These are phyloP conservation scores for Nectriaceae sp. DNA, from an alignment of 2,329 filamentous ascomycete genomes.

Conservation along the genomic window DNA sequence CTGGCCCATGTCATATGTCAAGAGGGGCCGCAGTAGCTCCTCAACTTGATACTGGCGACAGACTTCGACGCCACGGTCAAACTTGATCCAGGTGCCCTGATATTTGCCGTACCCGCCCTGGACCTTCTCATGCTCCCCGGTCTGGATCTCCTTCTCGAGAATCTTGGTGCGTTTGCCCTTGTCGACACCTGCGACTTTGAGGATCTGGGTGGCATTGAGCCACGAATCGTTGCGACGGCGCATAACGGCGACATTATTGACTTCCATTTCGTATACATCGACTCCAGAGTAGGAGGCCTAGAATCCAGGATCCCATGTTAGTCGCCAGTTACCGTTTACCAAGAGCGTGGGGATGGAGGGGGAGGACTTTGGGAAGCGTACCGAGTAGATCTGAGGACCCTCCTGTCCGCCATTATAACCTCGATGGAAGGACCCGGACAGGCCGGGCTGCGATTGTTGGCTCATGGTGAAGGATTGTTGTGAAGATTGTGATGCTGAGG, in stretches of 20 bases:
- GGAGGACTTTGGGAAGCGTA: conserved; percentile 38
- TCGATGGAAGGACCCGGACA: conserved; percentile 39
- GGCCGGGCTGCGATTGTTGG: conserved; percentile 50
- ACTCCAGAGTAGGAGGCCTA: conserved; percentile 92
- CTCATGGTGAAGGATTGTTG: conserved; percentile 61
- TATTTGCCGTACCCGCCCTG: conserved; percentile 99
- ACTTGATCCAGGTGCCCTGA: conserved; percentile 98
- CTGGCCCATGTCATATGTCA: conserved; percentile 80
- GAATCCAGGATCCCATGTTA: background rate
- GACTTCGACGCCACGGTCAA: conserved; percentile 87
- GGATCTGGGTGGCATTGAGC: conserved; percentile 97
- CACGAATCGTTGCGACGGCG: conserved; percentile 91
- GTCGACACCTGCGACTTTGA: conserved; percentile 95
- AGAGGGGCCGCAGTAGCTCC: conserved; percentile 70
- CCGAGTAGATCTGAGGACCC: conserved; percentile 63
- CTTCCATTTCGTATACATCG: conserved; percentile 97
- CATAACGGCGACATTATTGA: conserved; percentile 93
- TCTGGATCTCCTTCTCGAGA: conserved; percentile 95
- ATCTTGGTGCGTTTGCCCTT: conserved; percentile 98
- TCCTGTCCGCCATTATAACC: conserved; percentile 39
- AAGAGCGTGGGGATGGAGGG: background rate
- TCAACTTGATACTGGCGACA: conserved; percentile 81
- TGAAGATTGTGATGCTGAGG: conserved; percentile 52
- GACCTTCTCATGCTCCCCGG: conserved; percentile 96
- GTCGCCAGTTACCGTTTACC: conserved; percentile 17